A percentile compares a stretch with the other conserved stretches of the same genome.
Conservation (phyloP, 106 monocot species). For the Phalaenopsis aphrodite region DNA sequence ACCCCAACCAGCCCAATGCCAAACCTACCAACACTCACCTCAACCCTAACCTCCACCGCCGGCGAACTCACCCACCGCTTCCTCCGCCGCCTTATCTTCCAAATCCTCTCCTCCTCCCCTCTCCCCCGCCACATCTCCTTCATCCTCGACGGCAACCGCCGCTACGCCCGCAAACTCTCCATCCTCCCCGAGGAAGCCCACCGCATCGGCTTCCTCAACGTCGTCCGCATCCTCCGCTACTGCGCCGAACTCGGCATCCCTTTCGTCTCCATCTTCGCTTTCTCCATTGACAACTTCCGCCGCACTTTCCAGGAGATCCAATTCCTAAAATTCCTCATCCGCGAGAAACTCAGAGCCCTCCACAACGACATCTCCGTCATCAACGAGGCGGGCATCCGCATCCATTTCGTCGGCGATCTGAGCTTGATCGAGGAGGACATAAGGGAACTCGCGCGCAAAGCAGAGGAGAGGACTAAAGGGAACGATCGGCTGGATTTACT, state of each 20-base stretch:
- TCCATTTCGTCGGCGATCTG: slow-evolving; percentile 27
- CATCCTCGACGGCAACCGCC: slow-evolving; percentile 43
- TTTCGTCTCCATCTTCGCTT: slow-evolving; percentile 28
- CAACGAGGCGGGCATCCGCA: slow-evolving; percentile 15
- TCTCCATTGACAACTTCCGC: slow-evolving; percentile 49
- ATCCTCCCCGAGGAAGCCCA: slow-evolving; percentile 15
- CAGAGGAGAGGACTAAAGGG: slow-evolving; percentile 7
- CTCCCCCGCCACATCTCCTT: slow-evolving; percentile 41
- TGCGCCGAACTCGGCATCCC: slow-evolving; percentile 33
- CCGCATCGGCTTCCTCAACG: slow-evolving; percentile 12
- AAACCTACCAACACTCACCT: background rate
- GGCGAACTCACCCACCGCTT: background rate
- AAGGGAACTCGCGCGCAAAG: slow-evolving; percentile 5
- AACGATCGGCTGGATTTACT: slow-evolving; percentile 14
- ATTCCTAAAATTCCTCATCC: slow-evolving; percentile 21
- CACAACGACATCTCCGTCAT: slow-evolving; percentile 4
- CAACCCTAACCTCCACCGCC: background rate
- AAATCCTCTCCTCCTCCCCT: slow-evolving; percentile 21
- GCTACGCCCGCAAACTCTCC: slow-evolving; percentile 21
- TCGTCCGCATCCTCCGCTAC: slow-evolving; percentile 24
- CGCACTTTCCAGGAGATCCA: slow-evolving; percentile 19
- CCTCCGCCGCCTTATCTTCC: slow-evolving; percentile 23
- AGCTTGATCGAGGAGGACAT: slow-evolving; percentile 8
- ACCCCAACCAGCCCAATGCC: background rate
- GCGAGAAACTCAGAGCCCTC: slow-evolving; percentile 19